phyloP scores from a whole-genome alignment of 192 early-diverging fungal genomes.

The Linnemannia elongata region DNA sequence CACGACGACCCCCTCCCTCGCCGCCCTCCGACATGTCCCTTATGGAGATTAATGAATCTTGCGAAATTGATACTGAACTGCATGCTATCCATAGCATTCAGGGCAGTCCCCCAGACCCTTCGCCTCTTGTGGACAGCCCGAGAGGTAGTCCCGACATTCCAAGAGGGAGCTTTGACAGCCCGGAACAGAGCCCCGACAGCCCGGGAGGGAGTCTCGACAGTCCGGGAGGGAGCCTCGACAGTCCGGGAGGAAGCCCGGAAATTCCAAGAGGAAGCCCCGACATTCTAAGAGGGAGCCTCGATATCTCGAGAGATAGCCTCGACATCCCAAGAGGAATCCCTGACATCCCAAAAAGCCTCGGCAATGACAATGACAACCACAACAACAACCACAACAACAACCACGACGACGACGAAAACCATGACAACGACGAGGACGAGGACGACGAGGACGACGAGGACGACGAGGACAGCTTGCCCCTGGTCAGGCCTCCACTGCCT shows the following conservation, averaged over 20 bases:
- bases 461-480: conserved; percentile 16
- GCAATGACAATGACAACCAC: too few species aligned
- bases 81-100: conserved; percentile 51
- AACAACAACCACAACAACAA: too few species aligned
- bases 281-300: too few species aligned
- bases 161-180: too few species aligned
- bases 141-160: neutral
- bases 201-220: neutral
- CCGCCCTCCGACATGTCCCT: conserved; percentile 15
- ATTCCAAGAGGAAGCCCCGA: too few species aligned
- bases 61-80: conserved; percentile 33
- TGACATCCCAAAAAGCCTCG: too few species aligned
- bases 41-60: conserved; percentile 11
- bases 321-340: too few species aligned
- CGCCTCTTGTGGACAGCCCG: neutral
- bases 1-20: conserved; percentile 26
- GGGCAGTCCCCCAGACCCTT: neutral
- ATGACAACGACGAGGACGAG: neutral
- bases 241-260: neutral
- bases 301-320: too few species aligned
- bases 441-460: too few species aligned
- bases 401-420: too few species aligned
- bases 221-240: too few species aligned
- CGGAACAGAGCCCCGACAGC: too few species aligned
- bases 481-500: conserved; percentile 59